Base-by-base conservation (phyloP, 169 alveolate species). In the Plasmodium gonderi region DNA sequence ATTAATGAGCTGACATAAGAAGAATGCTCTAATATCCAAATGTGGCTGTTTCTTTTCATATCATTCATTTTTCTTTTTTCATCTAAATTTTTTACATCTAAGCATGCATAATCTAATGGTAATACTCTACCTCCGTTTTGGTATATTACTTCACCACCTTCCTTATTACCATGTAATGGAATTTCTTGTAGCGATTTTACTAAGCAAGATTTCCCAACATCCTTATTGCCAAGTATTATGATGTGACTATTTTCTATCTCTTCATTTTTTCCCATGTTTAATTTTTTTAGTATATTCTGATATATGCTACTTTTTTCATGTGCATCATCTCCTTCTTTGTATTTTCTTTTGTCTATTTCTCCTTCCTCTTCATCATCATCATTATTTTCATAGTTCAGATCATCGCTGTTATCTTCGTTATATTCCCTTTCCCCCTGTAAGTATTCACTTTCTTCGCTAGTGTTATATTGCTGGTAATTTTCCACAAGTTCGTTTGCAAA, bases 71-170 rank as follows among this genome's bases (percentile, higher is more conserved):
- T 83, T 69, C 51, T 83, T 17, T 83, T 45, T 47, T 83, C 92
- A 9, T 72, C 92, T 12, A 83, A 45, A 72, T 83, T 72, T 83
- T 49, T 83, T 69, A 83, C 42, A 8, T 29, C 26, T 83, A 83
- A 83, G 64, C 85, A 83, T 26, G 83, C 92, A n/a, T 83, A 83
- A 83, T 72, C 92, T 47, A 83, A 54, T 33, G 92, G 92, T 5
- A 83, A 76, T n/a, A 83, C 92, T 42, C 92, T 33, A 47, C 49
- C 77, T 44, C 64, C 76, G 64, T 31, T 83, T 49, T 36, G 33
- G 65, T 83, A 83, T 26, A 80, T 17, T 17, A 47, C 17, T 47
- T 83, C 92, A 38, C 7, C 77, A 72, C 42, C 54, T 23, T 83
- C 45, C 14, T 45, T 74, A 80, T 80, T 76, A 2, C 68, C 68